Evolutionary conservation across 2,329 filamentous ascomycete species (phyloP).

Genomic region (Elsinoe perseae): DNA sequence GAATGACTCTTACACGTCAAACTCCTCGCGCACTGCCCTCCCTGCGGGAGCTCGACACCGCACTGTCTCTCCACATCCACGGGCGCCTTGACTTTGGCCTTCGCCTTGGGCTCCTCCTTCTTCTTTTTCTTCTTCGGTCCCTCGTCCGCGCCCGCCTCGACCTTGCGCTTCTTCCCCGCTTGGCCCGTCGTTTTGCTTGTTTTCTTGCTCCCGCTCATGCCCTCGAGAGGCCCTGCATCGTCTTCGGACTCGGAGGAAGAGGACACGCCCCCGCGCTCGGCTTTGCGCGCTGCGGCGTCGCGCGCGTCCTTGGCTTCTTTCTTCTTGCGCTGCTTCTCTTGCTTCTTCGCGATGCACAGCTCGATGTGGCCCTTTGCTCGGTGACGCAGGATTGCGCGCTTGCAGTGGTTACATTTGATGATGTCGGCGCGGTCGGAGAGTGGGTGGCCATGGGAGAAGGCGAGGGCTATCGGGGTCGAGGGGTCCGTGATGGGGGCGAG

Average conservation of each 20-base stretch:
- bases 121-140: slow-evolving; percentile 78
- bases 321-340: slow-evolving; percentile 52
- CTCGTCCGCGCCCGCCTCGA: slow-evolving; percentile 47
- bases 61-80: slow-evolving; percentile 91
- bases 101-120: slow-evolving; percentile 42
- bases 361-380: slow-evolving; percentile 73
- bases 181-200: slow-evolving; percentile 37
- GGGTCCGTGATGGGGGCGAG: slow-evolving; percentile 47
- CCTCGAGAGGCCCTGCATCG: not conserved
- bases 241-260: slow-evolving; percentile 18
- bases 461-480: slow-evolving; percentile 66
- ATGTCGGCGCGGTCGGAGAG: slow-evolving; percentile 72
- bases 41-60: slow-evolving; percentile 75
- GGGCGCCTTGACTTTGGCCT: slow-evolving; percentile 77
- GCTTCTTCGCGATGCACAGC: slow-evolving; percentile 76
- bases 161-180: slow-evolving; percentile 40
- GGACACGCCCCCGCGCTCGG: slow-evolving; percentile 28
- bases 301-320: slow-evolving; percentile 56
- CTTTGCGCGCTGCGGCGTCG: slow-evolving; percentile 42
- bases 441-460: slow-evolving; percentile 73
- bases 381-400: slow-evolving; percentile 72
- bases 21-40: slow-evolving; percentile 75
- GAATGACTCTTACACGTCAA: slow-evolving; percentile 85
- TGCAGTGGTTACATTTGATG: slow-evolving; percentile 85
- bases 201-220: slow-evolving; percentile 28